Base-by-base conservation (phyloP, 148 eudicot species). In the Cornus suecica region DNA sequence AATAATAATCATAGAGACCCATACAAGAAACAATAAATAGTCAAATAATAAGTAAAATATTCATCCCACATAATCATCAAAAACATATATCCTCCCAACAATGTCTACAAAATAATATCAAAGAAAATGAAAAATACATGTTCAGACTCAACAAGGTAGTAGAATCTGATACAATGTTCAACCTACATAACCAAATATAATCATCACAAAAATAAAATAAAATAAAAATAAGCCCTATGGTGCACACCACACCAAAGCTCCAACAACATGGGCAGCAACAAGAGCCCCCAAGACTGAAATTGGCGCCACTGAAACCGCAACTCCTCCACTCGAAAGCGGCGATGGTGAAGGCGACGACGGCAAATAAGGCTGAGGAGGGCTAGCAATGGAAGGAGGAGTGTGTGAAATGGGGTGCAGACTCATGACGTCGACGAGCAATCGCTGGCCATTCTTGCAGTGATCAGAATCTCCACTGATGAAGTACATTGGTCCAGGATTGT, bases 371-470 rank as follows among this genome's bases (percentile, higher is more conserved):
- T 72, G 75, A 37, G 84, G 84, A 6, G 80, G 74, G 27, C 9
- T 51, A 0, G 71, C 76, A 10, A 66, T 23, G 56, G 67, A 27
- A 1, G 72, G 81, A 64, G 74, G 78, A 52, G 69, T 31, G 28
- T 54, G 28, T 27, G 20, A 25, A 13, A 68, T 32, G 1, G 72
- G 51, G 76, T 73, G 83, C 0, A 77, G 84, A 14, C 73, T 65
- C 80, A 84, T 76, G 10, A 91, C 92, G 4, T 87, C 82, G 1
- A 91, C 72, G 18, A 11, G 66, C 28, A 91, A 20, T 10, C 88
- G 75, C 75, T 88, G 91, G n/a, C 93, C 97, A 13, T 48, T 51
- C 28, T 56, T 65, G 76, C 97, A 93, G 66, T 87, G 89, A 13
- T 71, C 80, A 8, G 56, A n/a, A 6, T 80, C 42, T 1, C 91